phyloP scores from a whole-genome alignment of 257 asterid species.

The Plantago major region DNA sequence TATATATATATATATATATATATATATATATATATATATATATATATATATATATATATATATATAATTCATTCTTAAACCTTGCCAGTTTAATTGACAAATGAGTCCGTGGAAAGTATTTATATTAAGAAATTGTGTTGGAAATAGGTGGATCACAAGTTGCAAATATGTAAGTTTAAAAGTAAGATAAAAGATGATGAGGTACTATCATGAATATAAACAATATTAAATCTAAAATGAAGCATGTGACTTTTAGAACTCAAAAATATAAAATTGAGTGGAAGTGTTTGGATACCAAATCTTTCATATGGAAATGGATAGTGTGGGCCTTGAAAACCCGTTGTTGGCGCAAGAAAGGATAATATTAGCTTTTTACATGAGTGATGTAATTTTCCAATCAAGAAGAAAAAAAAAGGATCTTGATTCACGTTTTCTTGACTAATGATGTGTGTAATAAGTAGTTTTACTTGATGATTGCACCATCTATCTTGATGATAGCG shows the following conservation, averaged over 20 bases:
- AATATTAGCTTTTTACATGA: background rate
- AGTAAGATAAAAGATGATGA: background rate
- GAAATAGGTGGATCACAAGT: too few species aligned
- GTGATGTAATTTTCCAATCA: constrained; percentile 2
- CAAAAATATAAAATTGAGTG: background rate
- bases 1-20: too few species aligned
- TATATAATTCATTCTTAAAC: too few species aligned
- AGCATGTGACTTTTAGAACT: constrained; percentile 1
- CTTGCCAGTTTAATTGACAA: too few species aligned
- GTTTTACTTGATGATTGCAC: constrained; percentile 1
- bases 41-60: too few species aligned
- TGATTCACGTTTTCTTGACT: constrained; percentile 1
- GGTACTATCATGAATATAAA: background rate
- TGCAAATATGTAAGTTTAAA: too few species aligned
- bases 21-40: too few species aligned
- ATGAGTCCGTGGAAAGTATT: too few species aligned
- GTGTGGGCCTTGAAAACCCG: background rate
- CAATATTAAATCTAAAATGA: background rate
- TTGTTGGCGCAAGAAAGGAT: background rate
- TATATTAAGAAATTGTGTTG: too few species aligned
- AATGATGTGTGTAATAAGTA: constrained; percentile 3
- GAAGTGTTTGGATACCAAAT: constrained; percentile 8
- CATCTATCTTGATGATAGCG: constrained; percentile 2
- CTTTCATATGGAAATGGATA: constrained; percentile 4
- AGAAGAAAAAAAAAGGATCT: constrained; percentile 2